A percentile compares a stretch with the other conserved stretches of the same genome.
Conservation (phyloP, 2,329 filamentous ascomycete genomes). For the Aspergillus sp. region DNA sequence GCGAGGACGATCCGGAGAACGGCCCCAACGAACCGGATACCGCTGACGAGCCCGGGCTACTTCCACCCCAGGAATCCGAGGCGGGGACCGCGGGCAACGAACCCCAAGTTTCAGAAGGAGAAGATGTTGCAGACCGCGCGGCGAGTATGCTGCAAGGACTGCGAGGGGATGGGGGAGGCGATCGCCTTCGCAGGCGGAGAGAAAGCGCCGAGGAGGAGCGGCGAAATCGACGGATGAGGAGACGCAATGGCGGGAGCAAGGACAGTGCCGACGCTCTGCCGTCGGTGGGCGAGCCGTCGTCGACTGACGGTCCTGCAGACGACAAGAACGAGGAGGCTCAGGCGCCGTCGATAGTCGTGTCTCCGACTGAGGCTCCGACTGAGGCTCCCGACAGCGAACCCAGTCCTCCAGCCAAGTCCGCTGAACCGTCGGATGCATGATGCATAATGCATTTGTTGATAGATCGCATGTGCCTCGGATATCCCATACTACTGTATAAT, state of each 20-base stretch:
- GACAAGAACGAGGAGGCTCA: slow-evolving; percentile 14
- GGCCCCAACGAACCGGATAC: slow-evolving; percentile 28
- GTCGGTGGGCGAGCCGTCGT: slow-evolving; percentile 25
- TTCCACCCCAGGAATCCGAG: slow-evolving; percentile 28
- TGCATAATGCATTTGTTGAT: slow-evolving; percentile 27
- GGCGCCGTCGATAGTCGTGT: slow-evolving; percentile 28
- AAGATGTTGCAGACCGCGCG: slow-evolving; percentile 78
- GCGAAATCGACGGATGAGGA: slow-evolving; percentile 54
- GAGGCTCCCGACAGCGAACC: too few species aligned
- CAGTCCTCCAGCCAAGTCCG: slow-evolving; percentile 13
- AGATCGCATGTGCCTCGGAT: slow-evolving; percentile 20
- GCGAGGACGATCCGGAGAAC: slow-evolving; percentile 50
- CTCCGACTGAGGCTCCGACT: slow-evolving; percentile 13
- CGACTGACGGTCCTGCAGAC: slow-evolving; percentile 15
- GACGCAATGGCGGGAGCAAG: slow-evolving; percentile 48
- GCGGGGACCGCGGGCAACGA: slow-evolving; percentile 23
- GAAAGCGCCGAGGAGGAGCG: slow-evolving; percentile 75
- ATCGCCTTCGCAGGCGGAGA: slow-evolving; percentile 52
- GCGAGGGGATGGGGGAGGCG: slow-evolving; percentile 53
- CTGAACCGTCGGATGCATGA: slow-evolving; percentile 17
- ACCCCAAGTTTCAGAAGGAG: slow-evolving; percentile 39
- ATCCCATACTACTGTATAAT: slow-evolving; percentile 11
- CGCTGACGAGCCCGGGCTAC: slow-evolving; percentile 44
- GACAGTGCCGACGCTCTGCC: slow-evolving; percentile 26
- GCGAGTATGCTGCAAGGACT: slow-evolving; percentile 77